Evolutionary conservation across 2,329 filamentous ascomycete species (phyloP), one percentile per base, ranked within the genome.

Genomic region (Xylaria arbuscula): DNA sequence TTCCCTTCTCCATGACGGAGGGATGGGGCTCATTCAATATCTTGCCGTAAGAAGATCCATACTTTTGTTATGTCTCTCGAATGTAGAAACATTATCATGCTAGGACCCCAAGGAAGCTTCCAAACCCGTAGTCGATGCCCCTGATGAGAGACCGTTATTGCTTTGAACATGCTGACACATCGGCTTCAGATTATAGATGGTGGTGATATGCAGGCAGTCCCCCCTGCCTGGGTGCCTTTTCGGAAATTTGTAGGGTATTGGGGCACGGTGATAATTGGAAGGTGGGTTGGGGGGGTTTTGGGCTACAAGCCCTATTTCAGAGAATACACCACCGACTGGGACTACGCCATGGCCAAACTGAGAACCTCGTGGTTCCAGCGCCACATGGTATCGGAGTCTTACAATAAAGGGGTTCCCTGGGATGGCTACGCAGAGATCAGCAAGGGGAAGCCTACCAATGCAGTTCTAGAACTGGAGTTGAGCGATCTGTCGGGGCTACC

Each of bases 321-420:
- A 17, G 75, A 80, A 67, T 81, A 77, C 69, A 80, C 76, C 0
- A 77, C 74, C 5, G 80, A 81, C 48, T 81, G 80, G 80, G 77
- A 78, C 32, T 65, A 62, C n/a, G 78, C 79, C 1, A 73, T 74
- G 38, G 58, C 69, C n/a, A 76, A 77, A 67, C 80, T 80, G 79
- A 63, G 72, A 68, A n/a, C 69, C 54, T 69, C 68, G n/a, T 78
- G 62, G 53, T 72, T 70, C 47, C 60, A 67, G 54, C 72, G 70
- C 57, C 70, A 64, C 42, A 17, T 72, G 15, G 68, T 82, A 80
- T 55, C 81, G 79, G 38, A 75, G 75, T 28, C 79, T 80, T 22
- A 67, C n/a, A 57, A 28, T n/a, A n/a, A n/a, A n/a, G n/a, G n/a
- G n/a, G n/a, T n/a, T n/a, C 15, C 64, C 17, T 67, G 64, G 64